Evolutionary conservation across 2,329 filamentous ascomycete genomes (phyloP).

Genomic region (Xylaria hypoxylon): DNA sequence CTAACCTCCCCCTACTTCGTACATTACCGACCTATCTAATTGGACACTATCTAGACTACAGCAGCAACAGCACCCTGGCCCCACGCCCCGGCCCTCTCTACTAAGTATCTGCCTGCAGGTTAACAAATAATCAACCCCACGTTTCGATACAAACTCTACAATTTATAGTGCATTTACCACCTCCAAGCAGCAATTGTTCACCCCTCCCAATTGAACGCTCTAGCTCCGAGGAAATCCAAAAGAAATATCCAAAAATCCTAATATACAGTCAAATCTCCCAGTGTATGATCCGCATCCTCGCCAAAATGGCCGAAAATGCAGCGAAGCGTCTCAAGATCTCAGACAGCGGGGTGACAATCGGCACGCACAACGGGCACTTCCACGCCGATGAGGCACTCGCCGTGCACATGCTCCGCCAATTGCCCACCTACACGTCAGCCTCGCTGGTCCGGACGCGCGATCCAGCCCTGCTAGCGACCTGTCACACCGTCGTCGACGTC

Average conservation of each 20-base stretch:
- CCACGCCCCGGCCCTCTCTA: too few species aligned
- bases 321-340: conserved; percentile 87
- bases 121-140: conserved; percentile 24
- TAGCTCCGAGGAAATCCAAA: background rate
- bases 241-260: background rate
- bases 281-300: conserved; percentile 58
- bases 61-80: background rate
- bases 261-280: background rate
- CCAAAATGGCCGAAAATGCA: conserved; percentile 74
- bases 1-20: too few species aligned
- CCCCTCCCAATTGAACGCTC: background rate
- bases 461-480: conserved; percentile 78
- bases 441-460: conserved; percentile 89
- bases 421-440: conserved; percentile 81
- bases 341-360: conserved; percentile 70
- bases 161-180: conserved; percentile 2
- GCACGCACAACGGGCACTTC: conserved; percentile 98
- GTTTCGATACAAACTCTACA: conserved; percentile 5
- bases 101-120: background rate
- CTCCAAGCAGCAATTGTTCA: background rate
- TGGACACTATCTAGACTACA: too few species aligned
- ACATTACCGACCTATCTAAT: too few species aligned
- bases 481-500: conserved; percentile 98
- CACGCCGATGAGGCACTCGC: conserved; percentile 98
- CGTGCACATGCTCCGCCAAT: conserved; percentile 91